phyloP scores from a whole-genome alignment of 768 basidiomycete species.

The Gloeophyllum trabeum region DNA sequence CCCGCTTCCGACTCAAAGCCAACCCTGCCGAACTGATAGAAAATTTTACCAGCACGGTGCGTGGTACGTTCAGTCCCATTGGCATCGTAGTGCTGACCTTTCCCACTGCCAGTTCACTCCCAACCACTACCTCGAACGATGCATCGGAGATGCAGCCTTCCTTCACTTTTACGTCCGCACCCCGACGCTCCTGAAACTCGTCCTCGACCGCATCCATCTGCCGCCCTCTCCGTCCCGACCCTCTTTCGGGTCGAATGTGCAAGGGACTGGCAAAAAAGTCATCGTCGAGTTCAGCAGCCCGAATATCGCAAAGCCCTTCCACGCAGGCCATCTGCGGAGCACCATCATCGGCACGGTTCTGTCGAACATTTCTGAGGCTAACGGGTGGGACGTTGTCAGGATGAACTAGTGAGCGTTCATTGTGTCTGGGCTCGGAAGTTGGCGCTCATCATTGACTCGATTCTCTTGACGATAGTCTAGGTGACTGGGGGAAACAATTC shows the following conservation, averaged over 20 bases:
- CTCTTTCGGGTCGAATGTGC: conserved; percentile 74
- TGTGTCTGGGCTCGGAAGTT: no score
- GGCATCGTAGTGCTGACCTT: no score
- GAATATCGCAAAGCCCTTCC: conserved; percentile 97
- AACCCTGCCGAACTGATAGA: conserved; percentile 72
- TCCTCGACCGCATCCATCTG: conserved; percentile 65
- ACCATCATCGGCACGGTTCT: conserved; percentile 98
- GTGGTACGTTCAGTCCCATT: conserved; percentile 19
- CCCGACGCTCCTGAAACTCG: conserved; percentile 45
- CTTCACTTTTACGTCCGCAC: conserved; percentile 72
- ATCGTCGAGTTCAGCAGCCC: conserved; percentile 91
- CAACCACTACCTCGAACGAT: no score
- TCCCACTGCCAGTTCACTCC: no score
- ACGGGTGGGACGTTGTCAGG: conserved; percentile 85
- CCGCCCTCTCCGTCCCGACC: conserved; percentile 46
- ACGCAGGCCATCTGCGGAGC: conserved; percentile 91
- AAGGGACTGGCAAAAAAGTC: conserved; percentile 72
- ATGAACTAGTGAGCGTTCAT: no score
- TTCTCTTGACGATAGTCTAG: no score
- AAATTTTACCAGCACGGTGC: conserved; percentile 62
- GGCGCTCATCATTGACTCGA: no score
- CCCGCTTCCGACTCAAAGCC: conserved; percentile 77
- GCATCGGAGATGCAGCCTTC: conserved; percentile 73
- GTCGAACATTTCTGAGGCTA: conserved; percentile 79
- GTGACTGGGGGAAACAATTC: conserved; percentile 99